Percentiles rank a stretch among this genome's conserved stretches.
Conservation (phyloP, 2,329 filamentous ascomycete species). For the Aspergillus quadrilineatus region DNA sequence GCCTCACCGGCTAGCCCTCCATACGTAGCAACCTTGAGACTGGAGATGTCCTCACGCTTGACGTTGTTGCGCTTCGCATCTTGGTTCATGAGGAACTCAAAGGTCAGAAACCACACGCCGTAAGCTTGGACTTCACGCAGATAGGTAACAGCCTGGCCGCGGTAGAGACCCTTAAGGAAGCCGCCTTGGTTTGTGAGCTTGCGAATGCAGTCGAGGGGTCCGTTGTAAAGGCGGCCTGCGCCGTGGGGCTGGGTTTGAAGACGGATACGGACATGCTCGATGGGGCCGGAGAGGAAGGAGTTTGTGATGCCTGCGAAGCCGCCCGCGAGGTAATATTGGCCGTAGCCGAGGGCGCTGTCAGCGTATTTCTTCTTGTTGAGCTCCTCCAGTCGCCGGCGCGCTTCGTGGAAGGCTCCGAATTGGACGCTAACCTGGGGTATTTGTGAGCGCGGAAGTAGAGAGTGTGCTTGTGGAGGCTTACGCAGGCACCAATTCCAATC, state of each 20-base stretch:
- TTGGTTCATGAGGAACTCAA: conserved; percentile 93
- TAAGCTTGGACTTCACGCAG: conserved; percentile 91
- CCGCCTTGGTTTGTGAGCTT: conserved; percentile 73
- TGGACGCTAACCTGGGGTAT: conserved; percentile 71
- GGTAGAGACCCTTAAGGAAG: conserved; percentile 73
- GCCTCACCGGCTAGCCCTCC: conserved; percentile 91
- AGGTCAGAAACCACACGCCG: conserved; percentile 90
- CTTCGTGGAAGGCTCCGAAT: conserved; percentile 94
- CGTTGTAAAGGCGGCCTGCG: conserved; percentile 70
- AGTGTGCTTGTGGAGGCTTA: conserved; percentile 41
- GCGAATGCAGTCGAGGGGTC: conserved; percentile 85
- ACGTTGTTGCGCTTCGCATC: conserved; percentile 77
- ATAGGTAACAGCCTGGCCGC: conserved; percentile 81
- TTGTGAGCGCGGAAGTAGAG: background rate
- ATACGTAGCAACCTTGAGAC: conserved; percentile 84
- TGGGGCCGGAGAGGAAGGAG: conserved; percentile 81
- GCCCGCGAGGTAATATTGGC: conserved; percentile 85
- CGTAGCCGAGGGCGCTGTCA: conserved; percentile 64
- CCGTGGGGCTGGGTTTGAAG: conserved; percentile 96
- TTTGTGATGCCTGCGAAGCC: conserved; percentile 93
- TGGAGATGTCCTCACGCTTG: conserved; percentile 73
- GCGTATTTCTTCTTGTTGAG: conserved; percentile 58
- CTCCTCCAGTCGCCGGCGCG: conserved; percentile 79
- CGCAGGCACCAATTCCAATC: conserved; percentile 93
- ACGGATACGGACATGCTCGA: conserved; percentile 95